Percentiles rank a stretch among this genome's conserved stretches.
Evolutionary conservation across 306 rosid species (phyloP).

Genomic region (Benincasa hispida): DNA sequence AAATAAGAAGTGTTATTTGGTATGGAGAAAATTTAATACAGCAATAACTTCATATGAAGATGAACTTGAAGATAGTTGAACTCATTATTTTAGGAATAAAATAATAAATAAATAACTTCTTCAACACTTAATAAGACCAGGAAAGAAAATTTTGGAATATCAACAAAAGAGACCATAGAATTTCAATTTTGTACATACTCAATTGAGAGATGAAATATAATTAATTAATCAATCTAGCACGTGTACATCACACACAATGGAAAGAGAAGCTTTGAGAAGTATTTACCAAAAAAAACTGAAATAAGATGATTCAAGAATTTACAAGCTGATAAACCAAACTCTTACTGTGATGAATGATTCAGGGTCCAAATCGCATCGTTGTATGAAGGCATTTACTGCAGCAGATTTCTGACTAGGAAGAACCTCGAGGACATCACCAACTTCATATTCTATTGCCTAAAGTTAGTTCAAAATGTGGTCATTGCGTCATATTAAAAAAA

Average conservation of each 20-base stretch:
- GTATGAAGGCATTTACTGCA: constrained; percentile 58
- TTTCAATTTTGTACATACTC: neutral
- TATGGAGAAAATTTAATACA: neutral
- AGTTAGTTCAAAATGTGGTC: constrained; percentile 8
- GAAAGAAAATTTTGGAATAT: neutral
- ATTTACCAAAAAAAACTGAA: neutral
- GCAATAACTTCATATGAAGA: neutral
- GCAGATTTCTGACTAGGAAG: constrained; percentile 69
- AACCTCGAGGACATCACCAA: constrained; percentile 69
- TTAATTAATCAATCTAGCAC: neutral
- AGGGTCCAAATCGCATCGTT: constrained; percentile 67
- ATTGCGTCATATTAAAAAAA: neutral
- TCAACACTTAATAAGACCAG: neutral
- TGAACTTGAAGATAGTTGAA: neutral
- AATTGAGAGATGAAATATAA: neutral
- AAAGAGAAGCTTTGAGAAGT: neutral
- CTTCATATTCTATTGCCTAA: constrained; percentile 51
- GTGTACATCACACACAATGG: neutral
- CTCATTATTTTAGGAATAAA: neutral
- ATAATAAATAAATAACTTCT: neutral
- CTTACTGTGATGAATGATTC: constrained; percentile 69
- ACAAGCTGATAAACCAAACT: constrained; percentile 9
- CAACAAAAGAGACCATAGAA: neutral
- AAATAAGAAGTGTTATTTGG: constrained; percentile 12
- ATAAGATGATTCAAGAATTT: neutral